Evolutionary conservation across 2,329 filamentous ascomycete genomes (phyloP).

Genomic region (Xylariales sp.): DNA sequence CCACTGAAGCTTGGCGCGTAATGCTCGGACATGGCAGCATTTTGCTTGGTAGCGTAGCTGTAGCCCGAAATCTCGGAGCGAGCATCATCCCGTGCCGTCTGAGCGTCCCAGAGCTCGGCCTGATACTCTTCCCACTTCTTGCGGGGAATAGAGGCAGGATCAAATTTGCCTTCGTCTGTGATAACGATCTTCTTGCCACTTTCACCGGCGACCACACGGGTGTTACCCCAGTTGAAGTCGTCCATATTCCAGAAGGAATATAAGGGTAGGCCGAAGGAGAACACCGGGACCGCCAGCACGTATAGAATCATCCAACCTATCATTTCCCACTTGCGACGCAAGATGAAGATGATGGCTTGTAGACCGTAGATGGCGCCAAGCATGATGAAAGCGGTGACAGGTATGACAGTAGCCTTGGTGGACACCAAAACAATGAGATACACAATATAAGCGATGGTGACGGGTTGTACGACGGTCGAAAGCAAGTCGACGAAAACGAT

Average conservation of each 20-base stretch:
- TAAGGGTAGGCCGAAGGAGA: constrained; percentile 82
- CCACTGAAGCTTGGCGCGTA: constrained; percentile 52
- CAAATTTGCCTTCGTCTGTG: constrained; percentile 96
- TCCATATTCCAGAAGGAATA: constrained; percentile 99
- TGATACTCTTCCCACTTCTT: constrained; percentile 99
- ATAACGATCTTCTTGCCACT: constrained; percentile 88
- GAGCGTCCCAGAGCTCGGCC: constrained; percentile 92
- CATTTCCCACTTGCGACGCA: constrained; percentile 98
- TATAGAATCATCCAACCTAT: constrained; percentile 99
- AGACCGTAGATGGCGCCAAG: constrained; percentile 95
- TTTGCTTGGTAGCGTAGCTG: constrained; percentile 85
- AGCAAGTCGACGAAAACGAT: constrained; percentile 92
- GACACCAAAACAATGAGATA: constrained; percentile 79
- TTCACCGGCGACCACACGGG: constrained; percentile 92
- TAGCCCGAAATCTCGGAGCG: constrained; percentile 88
- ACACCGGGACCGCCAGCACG: constrained; percentile 83
- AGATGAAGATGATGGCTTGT: constrained; percentile 93
- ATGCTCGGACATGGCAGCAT: constrained; percentile 61
- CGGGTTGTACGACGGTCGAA: constrained; percentile 86
- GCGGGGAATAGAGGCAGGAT: constrained; percentile 84
- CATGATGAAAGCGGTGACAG: constrained; percentile 82
- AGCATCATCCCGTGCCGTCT: constrained; percentile 75
- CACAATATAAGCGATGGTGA: constrained; percentile 81
- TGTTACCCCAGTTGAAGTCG: constrained; percentile 99
- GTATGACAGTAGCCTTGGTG: constrained; percentile 59